A percentile compares a stretch with the other conserved stretches of the same genome.
phyloP scores from a whole-genome alignment of 2,329 filamentous ascomycete genomes.

The Trichoderma atrobrunneum region DNA sequence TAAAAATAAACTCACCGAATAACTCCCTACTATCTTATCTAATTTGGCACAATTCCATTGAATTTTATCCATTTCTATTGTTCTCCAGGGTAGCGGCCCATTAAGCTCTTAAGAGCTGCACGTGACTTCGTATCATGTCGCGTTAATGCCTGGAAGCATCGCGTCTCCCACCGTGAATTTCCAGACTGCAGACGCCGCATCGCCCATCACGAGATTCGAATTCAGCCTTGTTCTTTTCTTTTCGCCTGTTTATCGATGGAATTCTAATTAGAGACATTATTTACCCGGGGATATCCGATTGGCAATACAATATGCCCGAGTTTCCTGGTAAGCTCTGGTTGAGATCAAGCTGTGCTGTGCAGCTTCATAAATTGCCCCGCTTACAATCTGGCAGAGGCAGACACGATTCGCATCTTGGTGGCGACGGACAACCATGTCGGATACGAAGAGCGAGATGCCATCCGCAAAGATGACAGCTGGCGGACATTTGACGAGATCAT shows the following conservation, averaged over 20 bases:
- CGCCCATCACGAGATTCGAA: neutral
- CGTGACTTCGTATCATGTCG: constrained; percentile 32
- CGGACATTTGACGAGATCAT: constrained; percentile 94
- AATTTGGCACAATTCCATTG: neutral
- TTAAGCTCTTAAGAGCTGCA: constrained; percentile 16
- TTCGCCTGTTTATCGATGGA: neutral
- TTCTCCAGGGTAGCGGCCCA: neutral
- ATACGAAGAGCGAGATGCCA: constrained; percentile 87
- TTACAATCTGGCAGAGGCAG: constrained; percentile 46
- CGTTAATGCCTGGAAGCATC: constrained; percentile 23
- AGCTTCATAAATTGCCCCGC: constrained; percentile 11
- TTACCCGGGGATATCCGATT: neutral
- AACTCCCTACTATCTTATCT: neutral
- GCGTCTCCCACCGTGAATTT: constrained; percentile 16
- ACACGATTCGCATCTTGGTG: constrained; percentile 92
- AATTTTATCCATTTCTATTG: neutral
- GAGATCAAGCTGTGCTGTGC: neutral
- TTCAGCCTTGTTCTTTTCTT: neutral
- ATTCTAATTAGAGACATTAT: neutral
- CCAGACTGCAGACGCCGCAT: neutral
- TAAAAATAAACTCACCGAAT: neutral
- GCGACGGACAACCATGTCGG: constrained; percentile 98
- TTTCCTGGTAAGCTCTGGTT: constrained; percentile 27
- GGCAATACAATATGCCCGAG: constrained; percentile 30
- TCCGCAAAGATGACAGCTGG: constrained; percentile 97